A percentile compares a stretch with the other conserved stretches of the same genome.
Conservation (phyloP, 345 rosid genomes). For the Atalantia buxifolia region DNA sequence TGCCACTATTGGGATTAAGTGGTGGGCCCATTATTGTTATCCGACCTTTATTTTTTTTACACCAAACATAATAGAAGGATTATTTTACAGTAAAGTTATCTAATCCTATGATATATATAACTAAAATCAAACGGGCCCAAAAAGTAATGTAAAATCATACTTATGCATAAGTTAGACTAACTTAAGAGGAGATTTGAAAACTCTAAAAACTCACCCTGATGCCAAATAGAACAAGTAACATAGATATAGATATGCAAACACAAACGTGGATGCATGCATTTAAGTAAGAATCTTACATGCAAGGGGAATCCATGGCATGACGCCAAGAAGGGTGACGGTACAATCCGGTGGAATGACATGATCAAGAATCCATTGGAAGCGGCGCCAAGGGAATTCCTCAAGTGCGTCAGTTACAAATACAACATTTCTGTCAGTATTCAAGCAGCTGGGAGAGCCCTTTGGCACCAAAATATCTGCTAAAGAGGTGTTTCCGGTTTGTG, state of each 20-base stretch:
- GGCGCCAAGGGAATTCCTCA: slow-evolving; percentile 23
- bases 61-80: too few relatives aligned
- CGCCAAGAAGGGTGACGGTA: slow-evolving; percentile 32
- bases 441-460: slow-evolving; percentile 15
- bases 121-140: too few relatives aligned
- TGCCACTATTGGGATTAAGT: too few relatives aligned
- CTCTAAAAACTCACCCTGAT: neutral
- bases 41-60: too few relatives aligned
- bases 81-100: too few relatives aligned
- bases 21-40: too few relatives aligned
- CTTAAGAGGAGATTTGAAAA: too few relatives aligned
- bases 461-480: slow-evolving; percentile 24
- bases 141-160: too few relatives aligned
- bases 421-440: slow-evolving; percentile 8
- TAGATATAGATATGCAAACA: too few relatives aligned
- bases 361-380: slow-evolving; percentile 28
- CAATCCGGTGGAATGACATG: slow-evolving; percentile 15
- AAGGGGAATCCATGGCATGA: slow-evolving; percentile 33
- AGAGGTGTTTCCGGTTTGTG: neutral
- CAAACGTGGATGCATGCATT: too few relatives aligned
- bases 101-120: too few relatives aligned
- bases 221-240: neutral
- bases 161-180: too few relatives aligned
- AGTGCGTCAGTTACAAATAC: slow-evolving; percentile 36
- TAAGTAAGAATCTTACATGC: slow-evolving; percentile 16